A percentile compares a stretch with the other conserved stretches of the same genome.
Conservation (phyloP, 768 basidiomycete species). For the Termitomyces sp. region DNA sequence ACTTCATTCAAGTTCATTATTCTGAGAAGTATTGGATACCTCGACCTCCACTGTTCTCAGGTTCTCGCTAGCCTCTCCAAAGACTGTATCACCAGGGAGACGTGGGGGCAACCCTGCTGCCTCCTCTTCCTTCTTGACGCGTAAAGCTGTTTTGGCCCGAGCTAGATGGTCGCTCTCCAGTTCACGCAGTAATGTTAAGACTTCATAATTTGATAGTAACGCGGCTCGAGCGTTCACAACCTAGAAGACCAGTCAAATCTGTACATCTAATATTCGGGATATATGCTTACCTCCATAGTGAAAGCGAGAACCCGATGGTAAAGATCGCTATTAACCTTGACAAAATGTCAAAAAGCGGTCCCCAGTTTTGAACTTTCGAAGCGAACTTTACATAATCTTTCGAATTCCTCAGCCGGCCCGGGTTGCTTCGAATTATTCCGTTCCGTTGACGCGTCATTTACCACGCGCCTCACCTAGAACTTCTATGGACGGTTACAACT, state of each 20-base stretch:
- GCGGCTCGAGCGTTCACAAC: constrained; percentile 67
- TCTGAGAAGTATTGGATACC: constrained; percentile 29
- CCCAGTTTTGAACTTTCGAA: not conserved
- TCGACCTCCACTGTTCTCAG: constrained; percentile 83
- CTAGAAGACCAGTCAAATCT: constrained; percentile 25
- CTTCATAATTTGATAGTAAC: constrained; percentile 88
- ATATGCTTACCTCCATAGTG: constrained; percentile 3
- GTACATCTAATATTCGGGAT: not conserved
- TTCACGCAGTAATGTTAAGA: constrained; percentile 68
- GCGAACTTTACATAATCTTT: not conserved
- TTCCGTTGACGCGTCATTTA: not conserved
- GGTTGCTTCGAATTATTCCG: not conserved
- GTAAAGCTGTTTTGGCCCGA: constrained; percentile 62
- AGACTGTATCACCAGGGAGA: not conserved
- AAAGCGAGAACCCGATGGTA: not conserved
- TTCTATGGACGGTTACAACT: constrained; percentile 14
- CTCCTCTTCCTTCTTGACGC: constrained; percentile 77
- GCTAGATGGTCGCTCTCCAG: constrained; percentile 71
- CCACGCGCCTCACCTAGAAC: not conserved
- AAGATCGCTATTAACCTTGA: not conserved
- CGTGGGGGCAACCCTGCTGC: constrained; percentile 26
- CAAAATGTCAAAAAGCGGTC: not conserved
- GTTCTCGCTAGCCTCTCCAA: constrained; percentile 65
- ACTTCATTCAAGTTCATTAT: not conserved
- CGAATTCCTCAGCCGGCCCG: not conserved